phyloP scores from a whole-genome alignment of 805 yeast genomes.

The Ogataea chonburiensis region DNA sequence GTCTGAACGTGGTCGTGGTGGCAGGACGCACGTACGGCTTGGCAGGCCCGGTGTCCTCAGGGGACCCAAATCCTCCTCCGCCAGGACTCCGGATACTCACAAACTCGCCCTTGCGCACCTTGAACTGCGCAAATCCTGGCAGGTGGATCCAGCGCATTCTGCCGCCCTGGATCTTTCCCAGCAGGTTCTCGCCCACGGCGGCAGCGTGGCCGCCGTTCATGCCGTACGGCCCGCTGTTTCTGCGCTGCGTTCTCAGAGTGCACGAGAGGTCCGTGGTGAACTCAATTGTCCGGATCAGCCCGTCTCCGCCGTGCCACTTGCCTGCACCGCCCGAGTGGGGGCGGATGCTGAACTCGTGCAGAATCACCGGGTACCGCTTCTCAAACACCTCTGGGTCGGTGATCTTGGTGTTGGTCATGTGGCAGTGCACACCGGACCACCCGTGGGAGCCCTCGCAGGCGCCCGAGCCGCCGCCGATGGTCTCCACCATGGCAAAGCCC shows the following conservation, averaged over 20 bases:
- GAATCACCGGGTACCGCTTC: conserved; percentile 48
- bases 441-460: conserved; percentile 42
- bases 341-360: conserved; percentile 44
- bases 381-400: conserved; percentile 55
- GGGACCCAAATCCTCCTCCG: conserved; percentile 46
- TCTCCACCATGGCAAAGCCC: conserved; percentile 38
- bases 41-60: conserved; percentile 27
- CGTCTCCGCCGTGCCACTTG: conserved; percentile 48
- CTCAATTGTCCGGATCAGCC: conserved; percentile 49
- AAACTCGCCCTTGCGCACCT: conserved; percentile 39
- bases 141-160: conserved; percentile 33
- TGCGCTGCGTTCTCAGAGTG: conserved; percentile 49
- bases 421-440: conserved; percentile 47
- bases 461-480: conserved; percentile 56
- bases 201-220: conserved; percentile 52
- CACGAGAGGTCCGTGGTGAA: conserved; percentile 40
- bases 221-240: conserved; percentile 54
- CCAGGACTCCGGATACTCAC: conserved; percentile 42
- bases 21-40: conserved; percentile 33
- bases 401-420: conserved; percentile 54
- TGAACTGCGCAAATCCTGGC: conserved; percentile 40
- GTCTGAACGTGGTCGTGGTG: conserved; percentile 9
- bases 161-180: conserved; percentile 33
- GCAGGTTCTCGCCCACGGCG: conserved; percentile 42
- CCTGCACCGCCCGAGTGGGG: conserved; percentile 50